Evolutionary conservation across 2,329 filamentous ascomycete genomes (phyloP).

Genomic region (Aspergillus sp.): DNA sequence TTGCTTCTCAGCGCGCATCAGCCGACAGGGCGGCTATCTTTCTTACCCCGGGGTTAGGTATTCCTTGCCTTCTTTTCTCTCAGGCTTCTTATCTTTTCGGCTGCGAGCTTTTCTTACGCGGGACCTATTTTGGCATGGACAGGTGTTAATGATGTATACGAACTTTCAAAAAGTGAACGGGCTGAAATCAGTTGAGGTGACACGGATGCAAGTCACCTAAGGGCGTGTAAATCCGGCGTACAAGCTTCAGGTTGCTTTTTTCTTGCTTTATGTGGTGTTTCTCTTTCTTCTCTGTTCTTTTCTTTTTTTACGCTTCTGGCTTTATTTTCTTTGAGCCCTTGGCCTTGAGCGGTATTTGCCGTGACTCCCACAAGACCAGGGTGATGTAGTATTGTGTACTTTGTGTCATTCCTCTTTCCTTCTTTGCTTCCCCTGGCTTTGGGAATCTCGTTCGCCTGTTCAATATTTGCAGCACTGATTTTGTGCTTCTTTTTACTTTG

Average conservation of each 20-base stretch:
- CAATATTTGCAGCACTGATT: conserved; percentile 11
- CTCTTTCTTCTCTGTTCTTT: too few species aligned
- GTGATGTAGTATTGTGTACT: conserved; percentile 7
- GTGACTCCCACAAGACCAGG: not conserved
- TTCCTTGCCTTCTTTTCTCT: not conserved
- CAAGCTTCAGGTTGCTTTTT: conserved; percentile 21
- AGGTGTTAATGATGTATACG: conserved; percentile 36
- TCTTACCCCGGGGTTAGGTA: not conserved
- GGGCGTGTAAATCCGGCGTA: conserved; percentile 26
- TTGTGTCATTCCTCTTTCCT: conserved; percentile 3
- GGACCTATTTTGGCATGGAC: conserved; percentile 28
- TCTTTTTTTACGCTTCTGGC: conserved; percentile 12
- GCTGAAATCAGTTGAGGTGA: conserved; percentile 22
- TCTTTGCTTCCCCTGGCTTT: conserved; percentile 2
- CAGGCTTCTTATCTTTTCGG: conserved; percentile 6
- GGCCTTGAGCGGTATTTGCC: conserved; percentile 1
- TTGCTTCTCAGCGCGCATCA: conserved; percentile 3
- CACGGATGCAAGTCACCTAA: conserved; percentile 20
- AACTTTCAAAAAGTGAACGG: conserved; percentile 29
- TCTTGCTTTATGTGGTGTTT: conserved; percentile 16
- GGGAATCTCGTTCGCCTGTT: conserved; percentile 11
- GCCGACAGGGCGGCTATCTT: not conserved
- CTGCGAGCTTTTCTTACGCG: conserved; percentile 15
- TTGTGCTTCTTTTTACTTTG: conserved; percentile 4
- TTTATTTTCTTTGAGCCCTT: not conserved